Percentiles rank a stretch among this genome's conserved stretches.
Conservation (phyloP, 176 grass and related monocot genomes). For the Leersia perrieri region DNA sequence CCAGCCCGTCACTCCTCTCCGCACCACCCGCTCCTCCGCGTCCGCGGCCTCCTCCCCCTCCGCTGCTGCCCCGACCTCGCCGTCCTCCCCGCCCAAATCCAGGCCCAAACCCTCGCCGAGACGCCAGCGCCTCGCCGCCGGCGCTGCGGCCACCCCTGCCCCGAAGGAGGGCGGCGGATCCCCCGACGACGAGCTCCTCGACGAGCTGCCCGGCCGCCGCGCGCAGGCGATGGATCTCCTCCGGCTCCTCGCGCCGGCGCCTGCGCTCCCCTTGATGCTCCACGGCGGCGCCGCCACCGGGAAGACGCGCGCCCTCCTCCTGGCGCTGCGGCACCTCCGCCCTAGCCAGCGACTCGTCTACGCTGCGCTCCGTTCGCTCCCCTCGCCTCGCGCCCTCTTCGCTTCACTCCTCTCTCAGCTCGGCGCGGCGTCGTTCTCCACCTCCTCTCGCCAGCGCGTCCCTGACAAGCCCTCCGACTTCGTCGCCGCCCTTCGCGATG, state of each 20-base stretch:
- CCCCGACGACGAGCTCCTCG: conserved; percentile 8
- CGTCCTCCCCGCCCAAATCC: conserved; percentile 34
- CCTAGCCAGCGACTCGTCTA: conserved; percentile 53
- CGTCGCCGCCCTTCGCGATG: conserved; percentile 57
- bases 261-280: conserved; percentile 54
- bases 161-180: background rate
- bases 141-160: background rate
- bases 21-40: conserved; percentile 42
- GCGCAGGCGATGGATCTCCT: conserved; percentile 67
- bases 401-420: conserved; percentile 64
- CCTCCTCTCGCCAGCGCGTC: conserved; percentile 40
- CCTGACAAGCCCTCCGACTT: conserved; percentile 75
- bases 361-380: conserved; percentile 62
- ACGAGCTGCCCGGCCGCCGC: conserved; percentile 42
- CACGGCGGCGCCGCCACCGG: conserved; percentile 65
- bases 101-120: conserved; percentile 22
- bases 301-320: conserved; percentile 74
- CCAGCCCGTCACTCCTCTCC: conserved; percentile 44
- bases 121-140: background rate
- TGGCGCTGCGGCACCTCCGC: conserved; percentile 50
- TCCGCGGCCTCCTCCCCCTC: background rate
- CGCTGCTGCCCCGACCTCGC: background rate
- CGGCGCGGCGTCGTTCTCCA: conserved; percentile 34
- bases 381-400: conserved; percentile 47
- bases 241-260: conserved; percentile 61